Conservation (phyloP, 2,329 filamentous ascomycete genomes). For the Ceratocystis albifundus region DNA sequence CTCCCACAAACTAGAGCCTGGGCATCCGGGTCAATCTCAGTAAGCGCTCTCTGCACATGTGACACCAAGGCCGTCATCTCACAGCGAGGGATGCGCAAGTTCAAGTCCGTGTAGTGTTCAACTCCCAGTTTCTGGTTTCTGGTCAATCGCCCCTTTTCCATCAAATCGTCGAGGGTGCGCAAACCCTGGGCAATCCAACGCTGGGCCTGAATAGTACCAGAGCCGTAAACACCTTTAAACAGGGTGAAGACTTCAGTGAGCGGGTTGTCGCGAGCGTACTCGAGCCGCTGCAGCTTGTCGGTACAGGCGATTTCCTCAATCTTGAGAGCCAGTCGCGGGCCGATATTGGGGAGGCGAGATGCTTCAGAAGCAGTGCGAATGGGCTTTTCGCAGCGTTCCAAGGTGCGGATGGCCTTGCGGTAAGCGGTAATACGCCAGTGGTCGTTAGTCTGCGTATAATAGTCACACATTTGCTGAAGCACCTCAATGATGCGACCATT, state of each 20-base stretch:
- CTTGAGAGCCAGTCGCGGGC: constrained; percentile 62
- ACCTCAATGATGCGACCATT: constrained; percentile 67
- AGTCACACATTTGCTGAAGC: constrained; percentile 64
- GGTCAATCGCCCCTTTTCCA: constrained; percentile 49
- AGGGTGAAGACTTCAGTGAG: constrained; percentile 51
- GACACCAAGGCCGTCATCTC: constrained; percentile 62
- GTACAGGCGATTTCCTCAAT: constrained; percentile 82
- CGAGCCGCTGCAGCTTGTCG: constrained; percentile 56
- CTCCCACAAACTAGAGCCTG: constrained; percentile 70
- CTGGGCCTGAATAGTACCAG: constrained; percentile 56
- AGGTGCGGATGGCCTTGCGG: constrained; percentile 60
- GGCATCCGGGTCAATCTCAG: constrained; percentile 49
- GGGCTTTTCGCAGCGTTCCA: constrained; percentile 53
- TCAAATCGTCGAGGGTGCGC: constrained; percentile 61
- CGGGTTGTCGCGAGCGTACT: constrained; percentile 56
- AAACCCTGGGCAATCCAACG: constrained; percentile 68
- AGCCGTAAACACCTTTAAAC: constrained; percentile 72
- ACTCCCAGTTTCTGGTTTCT: constrained; percentile 63
- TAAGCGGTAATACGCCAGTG: constrained; percentile 67
- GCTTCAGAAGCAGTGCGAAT: constrained; percentile 62
- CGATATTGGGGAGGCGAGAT: constrained; percentile 54
- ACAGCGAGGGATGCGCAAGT: constrained; percentile 60
- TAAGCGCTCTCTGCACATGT: constrained; percentile 50
- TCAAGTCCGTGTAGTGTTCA: constrained; percentile 69
- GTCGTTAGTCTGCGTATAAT: constrained; percentile 65